Percentiles rank a stretch among this genome's conserved stretches.
Evolutionary conservation across 148 eudicot genomes (phyloP).

Genomic region (Gaultheria prostrata): DNA sequence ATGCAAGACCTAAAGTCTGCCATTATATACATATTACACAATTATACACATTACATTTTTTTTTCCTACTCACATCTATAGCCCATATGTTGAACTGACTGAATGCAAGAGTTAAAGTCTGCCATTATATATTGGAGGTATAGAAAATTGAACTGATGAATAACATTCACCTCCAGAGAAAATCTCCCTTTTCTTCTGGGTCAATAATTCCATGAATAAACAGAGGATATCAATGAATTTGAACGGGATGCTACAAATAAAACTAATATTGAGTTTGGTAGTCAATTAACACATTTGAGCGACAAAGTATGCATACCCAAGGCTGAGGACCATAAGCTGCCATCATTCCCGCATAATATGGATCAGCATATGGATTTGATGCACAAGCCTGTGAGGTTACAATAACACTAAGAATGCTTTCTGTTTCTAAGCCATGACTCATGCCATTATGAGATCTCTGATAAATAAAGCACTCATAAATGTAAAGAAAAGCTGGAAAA

Average conservation of each 20-base stretch:
- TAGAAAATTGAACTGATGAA: not conserved
- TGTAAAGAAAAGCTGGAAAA: constrained; percentile 4
- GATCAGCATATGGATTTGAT: constrained; percentile 64
- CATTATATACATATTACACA: no score
- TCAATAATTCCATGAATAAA: constrained; percentile 3
- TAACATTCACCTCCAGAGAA: not conserved
- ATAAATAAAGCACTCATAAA: constrained; percentile 6
- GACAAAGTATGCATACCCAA: constrained; percentile 39
- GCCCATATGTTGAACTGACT: not conserved
- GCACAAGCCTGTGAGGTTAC: constrained; percentile 63
- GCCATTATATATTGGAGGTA: not conserved
- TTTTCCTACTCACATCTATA: not conserved
- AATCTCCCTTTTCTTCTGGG: not conserved
- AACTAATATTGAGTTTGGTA: not conserved
- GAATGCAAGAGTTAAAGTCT: not conserved
- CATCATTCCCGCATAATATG: constrained; percentile 85
- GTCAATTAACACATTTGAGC: not conserved
- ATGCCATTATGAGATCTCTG: not conserved
- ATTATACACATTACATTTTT: no score
- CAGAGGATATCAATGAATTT: constrained; percentile 8
- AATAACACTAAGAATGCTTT: constrained; percentile 6
- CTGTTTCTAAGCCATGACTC: constrained; percentile 9
- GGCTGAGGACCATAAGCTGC: constrained; percentile 80
- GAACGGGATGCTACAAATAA: not conserved
- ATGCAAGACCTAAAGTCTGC: no score